phyloP scores from a whole-genome alignment of 176 grass and related monocot genomes.

The Aegilops sharonensis region DNA sequence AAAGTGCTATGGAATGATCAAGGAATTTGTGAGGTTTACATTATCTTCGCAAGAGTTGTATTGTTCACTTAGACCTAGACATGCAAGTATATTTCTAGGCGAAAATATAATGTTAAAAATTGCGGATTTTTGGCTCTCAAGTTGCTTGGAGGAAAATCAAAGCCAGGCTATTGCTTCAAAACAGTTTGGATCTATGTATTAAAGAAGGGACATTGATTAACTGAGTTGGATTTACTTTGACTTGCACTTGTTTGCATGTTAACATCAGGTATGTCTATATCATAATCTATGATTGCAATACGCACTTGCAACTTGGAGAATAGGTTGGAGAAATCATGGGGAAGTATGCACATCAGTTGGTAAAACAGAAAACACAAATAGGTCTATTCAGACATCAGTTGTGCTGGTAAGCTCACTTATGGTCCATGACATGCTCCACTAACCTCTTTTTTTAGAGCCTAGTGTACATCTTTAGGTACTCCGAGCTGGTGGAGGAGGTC shows the following conservation, averaged over 20 bases:
- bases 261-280: background rate
- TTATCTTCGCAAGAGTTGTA: background rate
- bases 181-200: slow-evolving; percentile 8
- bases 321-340: background rate
- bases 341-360: background rate
- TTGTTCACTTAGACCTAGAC: background rate
- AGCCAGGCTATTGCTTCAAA: slow-evolving; percentile 8
- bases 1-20: background rate
- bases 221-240: background rate
- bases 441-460: background rate
- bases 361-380: too few relatives aligned
- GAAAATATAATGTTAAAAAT: background rate
- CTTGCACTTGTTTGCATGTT: background rate
- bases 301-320: too few relatives aligned
- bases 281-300: background rate
- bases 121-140: background rate
- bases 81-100: slow-evolving; percentile 4
- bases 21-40: background rate
- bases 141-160: background rate
- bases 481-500: background rate
- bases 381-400: background rate
- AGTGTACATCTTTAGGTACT: background rate
- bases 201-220: background rate
- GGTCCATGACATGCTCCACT: background rate
- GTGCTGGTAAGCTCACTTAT: background rate